Evolutionary conservation across 495 filamentous ascomycete genomes (phyloP).

Genomic region (Ramalina intermedia): DNA sequence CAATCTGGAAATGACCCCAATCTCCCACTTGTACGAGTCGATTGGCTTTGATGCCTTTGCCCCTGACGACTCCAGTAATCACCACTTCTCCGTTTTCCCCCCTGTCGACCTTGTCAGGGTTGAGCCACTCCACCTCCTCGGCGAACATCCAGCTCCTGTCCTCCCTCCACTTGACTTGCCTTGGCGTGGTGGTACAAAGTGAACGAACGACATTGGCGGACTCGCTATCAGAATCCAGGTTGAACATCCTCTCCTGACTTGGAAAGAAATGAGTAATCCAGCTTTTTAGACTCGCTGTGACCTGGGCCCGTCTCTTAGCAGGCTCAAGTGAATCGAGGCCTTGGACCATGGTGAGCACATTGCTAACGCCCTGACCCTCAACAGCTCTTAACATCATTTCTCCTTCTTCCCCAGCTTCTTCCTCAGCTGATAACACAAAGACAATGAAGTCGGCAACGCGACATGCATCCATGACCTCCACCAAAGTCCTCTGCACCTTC

Average conservation of each 20-base stretch:
- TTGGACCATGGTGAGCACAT: conserved; percentile 65
- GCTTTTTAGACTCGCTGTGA: conserved; percentile 67
- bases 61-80: conserved; percentile 77
- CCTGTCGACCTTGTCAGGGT: conserved; percentile 25
- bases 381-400: conserved; percentile 72
- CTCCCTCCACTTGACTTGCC: conserved; percentile 86
- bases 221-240: conserved; percentile 73
- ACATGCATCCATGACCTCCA: conserved; percentile 69
- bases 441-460: conserved; percentile 80
- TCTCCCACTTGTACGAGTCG: conserved; percentile 82
- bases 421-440: conserved; percentile 61
- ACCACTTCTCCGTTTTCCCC: conserved; percentile 41
- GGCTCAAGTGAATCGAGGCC: conserved; percentile 62
- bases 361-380: conserved; percentile 87
- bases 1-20: conserved; percentile 90
- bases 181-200: conserved; percentile 77
- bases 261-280: conserved; percentile 92
- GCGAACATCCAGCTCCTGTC: conserved; percentile 88
- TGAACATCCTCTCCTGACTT: conserved; percentile 71
- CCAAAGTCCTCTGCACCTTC: conserved; percentile 51
- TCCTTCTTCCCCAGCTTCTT: conserved; percentile 70
- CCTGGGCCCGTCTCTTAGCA: conserved; percentile 58
- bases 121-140: conserved; percentile 61
- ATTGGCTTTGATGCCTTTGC: conserved; percentile 76
- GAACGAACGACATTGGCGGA: conserved; percentile 78